Base-by-base conservation (phyloP, 148 eudicot genomes). In the Dysphania ambrosioides region DNA sequence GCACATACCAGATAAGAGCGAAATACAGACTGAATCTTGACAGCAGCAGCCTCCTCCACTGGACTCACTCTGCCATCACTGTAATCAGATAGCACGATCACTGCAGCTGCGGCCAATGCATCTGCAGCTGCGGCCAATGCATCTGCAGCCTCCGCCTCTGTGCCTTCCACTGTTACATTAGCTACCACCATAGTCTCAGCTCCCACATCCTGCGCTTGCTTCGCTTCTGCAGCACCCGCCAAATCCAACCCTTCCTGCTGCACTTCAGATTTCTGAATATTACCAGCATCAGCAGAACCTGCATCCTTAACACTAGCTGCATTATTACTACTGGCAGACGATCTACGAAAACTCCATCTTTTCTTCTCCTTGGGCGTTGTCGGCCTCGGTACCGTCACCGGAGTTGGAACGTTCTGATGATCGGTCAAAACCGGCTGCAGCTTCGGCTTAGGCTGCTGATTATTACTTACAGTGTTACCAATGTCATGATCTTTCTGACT, bases 261-360 rank as follows among this genome's bases (percentile, higher is more conserved):
- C 32, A 59, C 53, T 11, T 26, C 63, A 64, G 65, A 10, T 80
- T 86, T 63, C 24, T 83, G 89, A 11, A 16, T 21, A 47, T 4
- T 47, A 16, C 5, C 8, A 65, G 51, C 62, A 60, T 72, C 35
- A 34, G 35, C 53, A 60, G 62, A 2, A 58, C 2, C 66, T 19
- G 34, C 10, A 38, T 29, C 73, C 57, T 53, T 53, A 0, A 78
- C 85, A 4, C 2, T 10, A 0, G 73, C 72, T 77, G 5, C 53
- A 2, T 29, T 31, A 9, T 2, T 53, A 59, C 80, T 78, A 4
- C 83, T 69, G 10, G 94, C 93, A 2, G 94, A 85, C 1, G 94
- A 89, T 35, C 98, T 72, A 10, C 98, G 82, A 66, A 93, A 93
- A 77, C 98, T 91, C 98, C 98, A 93, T 70, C 98, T 72, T 64